These are phyloP conservation scores for Pleurotus ostreatus DNA, from an alignment of 768 basidiomycete genomes.

Conservation along the genomic window DNA sequence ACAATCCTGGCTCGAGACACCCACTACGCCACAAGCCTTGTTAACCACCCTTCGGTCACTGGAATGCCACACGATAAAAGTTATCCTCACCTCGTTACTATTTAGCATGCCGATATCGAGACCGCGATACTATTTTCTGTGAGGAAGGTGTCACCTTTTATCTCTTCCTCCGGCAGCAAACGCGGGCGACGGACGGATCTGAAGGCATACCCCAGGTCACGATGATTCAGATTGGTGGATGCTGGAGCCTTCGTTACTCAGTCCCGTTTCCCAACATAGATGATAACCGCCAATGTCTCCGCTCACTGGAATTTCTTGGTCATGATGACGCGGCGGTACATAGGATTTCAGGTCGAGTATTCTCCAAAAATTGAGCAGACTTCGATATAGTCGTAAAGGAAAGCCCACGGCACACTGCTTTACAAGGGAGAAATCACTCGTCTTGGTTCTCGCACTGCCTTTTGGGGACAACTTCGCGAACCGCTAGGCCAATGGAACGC, in stretches of 20 bases:
- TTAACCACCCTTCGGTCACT: constrained; percentile 46
- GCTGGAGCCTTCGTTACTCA: constrained; percentile 18
- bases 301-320: neutral
- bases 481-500: constrained; percentile 31
- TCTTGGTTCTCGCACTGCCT: no score
- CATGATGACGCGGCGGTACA: neutral
- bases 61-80: constrained; percentile 55
- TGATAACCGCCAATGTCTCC: no score
- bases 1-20: constrained; percentile 40
- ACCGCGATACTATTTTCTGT: constrained; percentile 75
- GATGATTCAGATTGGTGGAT: constrained; percentile 35
- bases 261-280: no score
- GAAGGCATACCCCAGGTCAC: constrained; percentile 50
- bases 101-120: constrained; percentile 87
- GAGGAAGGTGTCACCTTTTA: constrained; percentile 45
- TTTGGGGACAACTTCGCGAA: neutral
- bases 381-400: constrained; percentile 77
- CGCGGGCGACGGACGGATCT: constrained; percentile 21
- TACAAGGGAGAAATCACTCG: constrained; percentile 52
- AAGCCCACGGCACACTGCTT: constrained; percentile 69
- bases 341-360: neutral
- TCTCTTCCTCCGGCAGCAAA: constrained; percentile 23
- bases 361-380: constrained; percentile 60
- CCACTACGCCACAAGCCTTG: constrained; percentile 56
- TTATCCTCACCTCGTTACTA: constrained; percentile 71